Evolutionary conservation across 768 basidiomycete genomes (phyloP).

Genomic region (Mycena polygramma): DNA sequence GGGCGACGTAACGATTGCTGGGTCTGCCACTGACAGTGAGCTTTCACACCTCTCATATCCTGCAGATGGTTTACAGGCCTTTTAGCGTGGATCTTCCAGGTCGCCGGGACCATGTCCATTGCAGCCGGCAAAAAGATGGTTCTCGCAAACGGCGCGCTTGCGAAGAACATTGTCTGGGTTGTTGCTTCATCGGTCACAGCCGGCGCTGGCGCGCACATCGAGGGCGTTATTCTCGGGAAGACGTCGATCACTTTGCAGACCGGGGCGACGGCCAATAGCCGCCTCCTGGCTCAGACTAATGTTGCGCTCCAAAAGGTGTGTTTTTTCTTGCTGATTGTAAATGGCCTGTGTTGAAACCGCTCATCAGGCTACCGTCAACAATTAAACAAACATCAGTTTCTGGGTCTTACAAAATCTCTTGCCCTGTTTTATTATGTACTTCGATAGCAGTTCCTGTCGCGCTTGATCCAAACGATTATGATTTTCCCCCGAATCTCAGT

Average conservation of each 20-base stretch:
- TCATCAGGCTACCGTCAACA: background rate
- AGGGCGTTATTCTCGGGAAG: conserved; percentile 2
- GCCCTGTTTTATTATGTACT: no score
- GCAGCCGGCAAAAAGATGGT: background rate
- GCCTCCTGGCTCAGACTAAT: background rate
- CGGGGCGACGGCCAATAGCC: background rate
- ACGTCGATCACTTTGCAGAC: background rate
- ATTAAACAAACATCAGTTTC: background rate
- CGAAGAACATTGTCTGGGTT: conserved; percentile 1
- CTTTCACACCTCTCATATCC: no score
- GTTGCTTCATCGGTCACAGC: background rate
- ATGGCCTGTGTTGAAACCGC: background rate
- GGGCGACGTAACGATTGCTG: background rate
- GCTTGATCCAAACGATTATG: no score
- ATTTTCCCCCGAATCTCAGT: no score
- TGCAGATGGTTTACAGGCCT: background rate
- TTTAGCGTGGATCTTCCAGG: conserved; percentile 3
- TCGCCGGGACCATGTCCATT: background rate
- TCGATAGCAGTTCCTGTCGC: no score
- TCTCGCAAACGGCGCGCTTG: background rate
- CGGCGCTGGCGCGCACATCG: background rate
- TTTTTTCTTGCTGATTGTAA: background rate
- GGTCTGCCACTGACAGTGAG: background rate
- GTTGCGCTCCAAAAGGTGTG: background rate
- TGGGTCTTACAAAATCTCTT: no score